A percentile compares a stretch with the other conserved stretches of the same genome.
These are phyloP conservation scores for Ephemerocybe angulata DNA, from an alignment of 768 basidiomycete species.

Conservation along the genomic window DNA sequence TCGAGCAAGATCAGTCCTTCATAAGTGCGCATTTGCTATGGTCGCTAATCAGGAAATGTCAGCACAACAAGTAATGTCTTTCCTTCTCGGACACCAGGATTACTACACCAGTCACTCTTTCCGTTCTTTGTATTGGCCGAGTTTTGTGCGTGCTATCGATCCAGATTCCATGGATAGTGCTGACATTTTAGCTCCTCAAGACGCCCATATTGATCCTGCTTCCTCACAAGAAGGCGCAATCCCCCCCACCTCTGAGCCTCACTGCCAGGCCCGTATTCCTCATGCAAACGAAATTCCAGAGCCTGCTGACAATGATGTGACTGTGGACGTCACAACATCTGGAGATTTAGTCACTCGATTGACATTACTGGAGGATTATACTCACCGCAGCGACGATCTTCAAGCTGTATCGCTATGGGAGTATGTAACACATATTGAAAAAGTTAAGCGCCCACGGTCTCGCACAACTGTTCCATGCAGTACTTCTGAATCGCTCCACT, in stretches of 20 bases:
- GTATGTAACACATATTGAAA: background rate
- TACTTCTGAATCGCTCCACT: background rate
- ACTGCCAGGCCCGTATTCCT: too few relatives aligned
- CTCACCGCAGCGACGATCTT: background rate
- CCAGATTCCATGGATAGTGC: background rate
- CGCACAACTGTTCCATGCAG: background rate
- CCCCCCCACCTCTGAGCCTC: too few relatives aligned
- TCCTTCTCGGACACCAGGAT: constrained; percentile 31
- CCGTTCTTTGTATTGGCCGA: constrained; percentile 30
- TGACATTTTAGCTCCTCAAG: background rate
- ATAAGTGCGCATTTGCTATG: constrained; percentile 34
- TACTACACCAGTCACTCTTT: constrained; percentile 36
- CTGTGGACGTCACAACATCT: too few relatives aligned
- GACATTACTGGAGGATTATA: background rate
- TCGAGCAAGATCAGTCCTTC: constrained; percentile 28
- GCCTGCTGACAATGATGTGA: too few relatives aligned
- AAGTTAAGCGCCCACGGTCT: background rate
- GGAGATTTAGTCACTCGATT: background rate
- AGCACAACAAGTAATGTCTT: constrained; percentile 32
- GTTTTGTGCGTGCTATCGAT: constrained; percentile 15
- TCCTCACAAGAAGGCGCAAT: too few relatives aligned
- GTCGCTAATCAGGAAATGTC: constrained; percentile 38
- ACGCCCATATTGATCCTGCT: too few relatives aligned
- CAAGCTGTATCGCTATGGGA: background rate
- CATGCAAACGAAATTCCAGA: too few relatives aligned